Evolutionary conservation across 1,284 basidiomycete genomes (phyloP), one percentile per base, ranked within the genome.

Genomic region (Naganishia liquefaciens): DNA sequence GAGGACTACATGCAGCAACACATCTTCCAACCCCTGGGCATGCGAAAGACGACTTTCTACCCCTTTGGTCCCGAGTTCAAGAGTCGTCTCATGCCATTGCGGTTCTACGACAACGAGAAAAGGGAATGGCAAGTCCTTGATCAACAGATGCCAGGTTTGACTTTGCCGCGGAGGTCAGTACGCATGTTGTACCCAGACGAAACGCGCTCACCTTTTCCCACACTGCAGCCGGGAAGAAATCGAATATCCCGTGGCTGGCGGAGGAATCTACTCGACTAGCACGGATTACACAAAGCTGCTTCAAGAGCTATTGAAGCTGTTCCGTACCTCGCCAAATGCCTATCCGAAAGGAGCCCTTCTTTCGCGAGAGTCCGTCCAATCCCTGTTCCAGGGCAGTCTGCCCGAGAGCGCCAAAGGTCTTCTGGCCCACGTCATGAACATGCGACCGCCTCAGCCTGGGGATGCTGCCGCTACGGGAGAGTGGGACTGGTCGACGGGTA

Each of bases 241-340:
- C 42, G 74, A 76, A 46, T 75, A 75, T 61, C 72, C 73, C 1
- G 72, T 68, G 42, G 72, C 68, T 2, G 75, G 75, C 19, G 75
- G 75, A 13, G 75, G 74, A 1, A 67, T 75, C 42, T 76, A 71
- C 67, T 70, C 70, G 9, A 71, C 64, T 2, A 66, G 68, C 0
- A 10, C 60, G 1, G 73, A 76, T 63, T 76, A 75, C 54, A 63
- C 67, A 23, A 53, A 21, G 4, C 66, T 75, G 13, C 72, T 76
- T 2, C 70, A 70, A 28, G 68, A 75, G 55, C 62, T 76, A 2
- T 65, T 74, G 11, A n/a, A 54, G 33, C 68, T 71, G 49, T 67
- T 70, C 52, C 68, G 67, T 15, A 64, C 66, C 7, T 50, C 70
- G 6, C 49, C 52, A 10, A 15, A 54, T 10, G 62, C 23, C 19